Percentiles rank a stretch among this genome's conserved stretches.
Evolutionary conservation across 169 alveolate genomes (phyloP).

Genomic region (Plasmodium knowlesi): DNA sequence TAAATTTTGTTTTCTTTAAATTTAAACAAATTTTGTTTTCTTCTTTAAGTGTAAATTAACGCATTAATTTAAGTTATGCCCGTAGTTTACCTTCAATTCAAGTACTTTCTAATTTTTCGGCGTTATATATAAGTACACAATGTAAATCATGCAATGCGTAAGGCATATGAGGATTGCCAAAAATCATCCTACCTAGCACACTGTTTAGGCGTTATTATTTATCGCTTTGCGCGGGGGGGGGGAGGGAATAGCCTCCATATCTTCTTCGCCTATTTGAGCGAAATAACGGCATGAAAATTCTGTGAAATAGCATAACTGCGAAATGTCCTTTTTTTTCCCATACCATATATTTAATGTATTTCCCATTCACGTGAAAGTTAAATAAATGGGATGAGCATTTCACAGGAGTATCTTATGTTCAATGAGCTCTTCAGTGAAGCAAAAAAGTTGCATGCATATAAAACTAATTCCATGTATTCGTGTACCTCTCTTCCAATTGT

Average conservation of each 20-base stretch:
- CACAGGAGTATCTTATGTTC: not conserved
- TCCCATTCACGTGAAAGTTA: not conserved
- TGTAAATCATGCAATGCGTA: not conserved
- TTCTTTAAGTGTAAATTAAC: not conserved
- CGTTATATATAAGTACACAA: not conserved
- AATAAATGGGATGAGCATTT: not conserved
- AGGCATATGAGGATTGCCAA: not conserved
- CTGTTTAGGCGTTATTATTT: not conserved
- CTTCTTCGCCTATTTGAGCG: not conserved
- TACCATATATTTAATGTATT: no score
- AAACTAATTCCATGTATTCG: not conserved
- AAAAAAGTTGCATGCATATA: not conserved
- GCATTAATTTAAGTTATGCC: not conserved
- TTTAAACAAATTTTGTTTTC: not conserved
- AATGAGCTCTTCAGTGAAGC: not conserved
- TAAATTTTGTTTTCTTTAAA: not conserved
- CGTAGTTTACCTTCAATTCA: not conserved
- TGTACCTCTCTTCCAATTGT: not conserved
- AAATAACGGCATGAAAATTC: not conserved
- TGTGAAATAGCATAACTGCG: not conserved
- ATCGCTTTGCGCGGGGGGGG: not conserved
- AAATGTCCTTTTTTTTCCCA: not conserved
- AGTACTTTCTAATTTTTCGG: not conserved
- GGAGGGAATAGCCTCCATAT: not conserved
- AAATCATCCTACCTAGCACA: not conserved